Evolutionary conservation across 108 stramenopile species (phyloP).

Genomic region (Seminavis robusta): DNA sequence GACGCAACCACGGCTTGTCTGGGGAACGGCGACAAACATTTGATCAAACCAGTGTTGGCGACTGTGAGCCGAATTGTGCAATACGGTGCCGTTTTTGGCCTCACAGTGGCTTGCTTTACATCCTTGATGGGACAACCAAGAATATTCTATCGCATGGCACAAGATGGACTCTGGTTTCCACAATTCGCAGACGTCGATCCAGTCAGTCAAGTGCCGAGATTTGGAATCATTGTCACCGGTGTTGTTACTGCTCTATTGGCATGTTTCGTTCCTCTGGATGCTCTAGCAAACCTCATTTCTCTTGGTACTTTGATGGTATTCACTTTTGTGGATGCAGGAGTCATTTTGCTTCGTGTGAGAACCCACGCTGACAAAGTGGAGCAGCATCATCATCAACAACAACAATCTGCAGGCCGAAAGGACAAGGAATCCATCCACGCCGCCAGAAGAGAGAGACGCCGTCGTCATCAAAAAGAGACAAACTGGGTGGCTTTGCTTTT

Average conservation of each 20-base stretch:
- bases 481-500: conserved; percentile 9
- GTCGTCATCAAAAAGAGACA: background rate
- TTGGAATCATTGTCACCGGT: conserved; percentile 53
- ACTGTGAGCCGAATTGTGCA: conserved; percentile 28
- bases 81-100: conserved; percentile 44
- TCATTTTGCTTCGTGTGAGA: conserved; percentile 42
- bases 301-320: conserved; percentile 64
- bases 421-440: too few species aligned
- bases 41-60: conserved; percentile 7
- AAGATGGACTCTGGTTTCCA: conserved; percentile 81
- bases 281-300: conserved; percentile 52
- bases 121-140: conserved; percentile 34
- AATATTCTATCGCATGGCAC: conserved; percentile 73
- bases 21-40: background rate
- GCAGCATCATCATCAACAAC: background rate
- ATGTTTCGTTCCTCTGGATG: conserved; percentile 52
- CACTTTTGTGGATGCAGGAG: conserved; percentile 57
- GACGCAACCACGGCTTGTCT: background rate
- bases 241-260: conserved; percentile 40
- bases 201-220: conserved; percentile 33
- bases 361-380: too few species aligned
- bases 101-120: conserved; percentile 47
- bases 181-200: conserved; percentile 71
- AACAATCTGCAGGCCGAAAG: background rate
- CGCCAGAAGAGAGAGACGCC: conserved; percentile 1